phyloP scores from a whole-genome alignment of 164 flowering plant genomes.

The Kalanchoe fedtschenkoi region DNA sequence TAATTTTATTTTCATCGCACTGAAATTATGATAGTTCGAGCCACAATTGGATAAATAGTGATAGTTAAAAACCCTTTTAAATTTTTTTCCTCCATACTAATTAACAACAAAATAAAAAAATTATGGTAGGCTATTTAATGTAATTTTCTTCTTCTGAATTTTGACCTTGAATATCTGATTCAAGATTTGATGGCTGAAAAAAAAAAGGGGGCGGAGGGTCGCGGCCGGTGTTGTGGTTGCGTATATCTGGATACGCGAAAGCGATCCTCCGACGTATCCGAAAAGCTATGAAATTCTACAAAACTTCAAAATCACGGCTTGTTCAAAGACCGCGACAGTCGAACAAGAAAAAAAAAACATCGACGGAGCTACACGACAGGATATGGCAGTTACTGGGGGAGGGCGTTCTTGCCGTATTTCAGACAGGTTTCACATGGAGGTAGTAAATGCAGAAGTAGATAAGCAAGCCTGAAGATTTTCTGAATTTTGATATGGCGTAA shows the following conservation, averaged over 20 bases:
- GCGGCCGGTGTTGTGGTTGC: neutral
- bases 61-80: too few relatives aligned
- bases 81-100: too few relatives aligned
- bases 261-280: neutral
- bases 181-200: too few relatives aligned
- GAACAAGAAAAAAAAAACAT: neutral
- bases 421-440: constrained; percentile 4
- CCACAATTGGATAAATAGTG: too few relatives aligned
- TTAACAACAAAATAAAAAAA: too few relatives aligned
- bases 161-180: too few relatives aligned
- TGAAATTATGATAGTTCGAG: too few relatives aligned
- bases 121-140: too few relatives aligned
- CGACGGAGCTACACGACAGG: neutral
- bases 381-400: neutral
- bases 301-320: neutral
- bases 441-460: neutral
- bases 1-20: too few relatives aligned
- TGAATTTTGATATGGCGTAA: neutral
- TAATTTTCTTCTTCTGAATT: too few relatives aligned
- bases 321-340: neutral
- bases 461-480: neutral
- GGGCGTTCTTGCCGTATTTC: neutral
- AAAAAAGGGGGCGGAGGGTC: neutral
- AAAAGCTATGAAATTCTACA: neutral
- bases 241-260: neutral